Conservation (phyloP, 169 alveolate genomes). For the Ichthyophthirius multifiliis region DNA sequence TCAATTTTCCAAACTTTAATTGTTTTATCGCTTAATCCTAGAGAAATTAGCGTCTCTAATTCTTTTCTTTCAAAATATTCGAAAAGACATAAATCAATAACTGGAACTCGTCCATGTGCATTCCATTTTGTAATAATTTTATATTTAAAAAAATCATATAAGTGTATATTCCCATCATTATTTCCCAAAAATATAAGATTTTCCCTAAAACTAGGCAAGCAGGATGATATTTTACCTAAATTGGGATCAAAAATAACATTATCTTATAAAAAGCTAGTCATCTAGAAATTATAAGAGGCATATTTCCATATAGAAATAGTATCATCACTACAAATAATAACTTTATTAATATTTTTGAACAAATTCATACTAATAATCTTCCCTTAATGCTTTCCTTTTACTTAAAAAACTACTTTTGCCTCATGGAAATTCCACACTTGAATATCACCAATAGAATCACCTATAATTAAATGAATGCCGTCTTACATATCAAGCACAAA, state of each 20-base stretch:
- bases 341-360: background rate
- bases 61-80: background rate
- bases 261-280: background rate
- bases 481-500: background rate
- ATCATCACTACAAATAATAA: background rate
- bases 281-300: background rate
- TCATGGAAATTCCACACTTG: background rate
- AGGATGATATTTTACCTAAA: background rate
- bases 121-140: background rate
- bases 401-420: background rate
- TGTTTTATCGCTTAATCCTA: background rate
- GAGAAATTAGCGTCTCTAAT: background rate
- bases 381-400: background rate
- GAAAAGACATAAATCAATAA: background rate
- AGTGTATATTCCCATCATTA: background rate
- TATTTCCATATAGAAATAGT: constrained; percentile 9
- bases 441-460: background rate
- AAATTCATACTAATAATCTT: background rate
- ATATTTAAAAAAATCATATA: background rate
- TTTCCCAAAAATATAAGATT: background rate
- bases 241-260: background rate
- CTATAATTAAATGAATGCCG: background rate
- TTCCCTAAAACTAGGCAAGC: background rate
- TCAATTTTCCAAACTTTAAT: background rate
- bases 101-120: background rate